Evolutionary conservation across 768 basidiomycete species (phyloP).

Genomic region (Pleurotus tuoliensis): DNA sequence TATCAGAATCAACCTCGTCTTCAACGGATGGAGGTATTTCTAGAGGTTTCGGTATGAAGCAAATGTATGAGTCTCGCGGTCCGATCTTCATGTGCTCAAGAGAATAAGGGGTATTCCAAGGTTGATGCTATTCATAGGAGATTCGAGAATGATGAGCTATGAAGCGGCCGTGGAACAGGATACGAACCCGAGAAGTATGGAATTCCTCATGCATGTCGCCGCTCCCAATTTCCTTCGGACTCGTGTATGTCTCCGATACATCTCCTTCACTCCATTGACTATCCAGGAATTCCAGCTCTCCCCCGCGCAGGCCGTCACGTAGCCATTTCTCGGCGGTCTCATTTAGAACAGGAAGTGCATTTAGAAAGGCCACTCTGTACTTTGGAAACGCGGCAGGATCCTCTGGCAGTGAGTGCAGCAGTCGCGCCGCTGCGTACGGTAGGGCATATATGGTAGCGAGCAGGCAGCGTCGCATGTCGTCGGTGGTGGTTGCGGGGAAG

Average conservation of each 20-base stretch:
- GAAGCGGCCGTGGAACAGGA: conserved; percentile 14
- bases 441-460: conserved; percentile 13
- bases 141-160: conserved; percentile 17
- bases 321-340: conserved; percentile 77
- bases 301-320: conserved; percentile 64
- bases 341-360: conserved; percentile 68
- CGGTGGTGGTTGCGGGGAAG: conserved; percentile 21
- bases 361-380: conserved; percentile 74
- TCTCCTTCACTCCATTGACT: conserved; percentile 48
- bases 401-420: conserved; percentile 74
- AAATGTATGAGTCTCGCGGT: conserved; percentile 65
- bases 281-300: conserved; percentile 74
- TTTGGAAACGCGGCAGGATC: conserved; percentile 83
- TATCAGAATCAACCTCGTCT: conserved; percentile 55
- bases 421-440: conserved; percentile 29
- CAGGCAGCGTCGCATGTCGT: neutral
- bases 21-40: conserved; percentile 38
- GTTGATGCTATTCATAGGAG: conserved; percentile 15
- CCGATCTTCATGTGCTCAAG: conserved; percentile 78
- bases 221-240: conserved; percentile 59
- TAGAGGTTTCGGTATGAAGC: conserved; percentile 68
- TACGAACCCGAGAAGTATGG: conserved; percentile 33
- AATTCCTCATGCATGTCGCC: conserved; percentile 34
- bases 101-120: conserved; percentile 33
- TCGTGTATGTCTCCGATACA: conserved; percentile 30